Base-by-base conservation (phyloP, 495 filamentous ascomycete species). In the Penicillium coprophilum region DNA sequence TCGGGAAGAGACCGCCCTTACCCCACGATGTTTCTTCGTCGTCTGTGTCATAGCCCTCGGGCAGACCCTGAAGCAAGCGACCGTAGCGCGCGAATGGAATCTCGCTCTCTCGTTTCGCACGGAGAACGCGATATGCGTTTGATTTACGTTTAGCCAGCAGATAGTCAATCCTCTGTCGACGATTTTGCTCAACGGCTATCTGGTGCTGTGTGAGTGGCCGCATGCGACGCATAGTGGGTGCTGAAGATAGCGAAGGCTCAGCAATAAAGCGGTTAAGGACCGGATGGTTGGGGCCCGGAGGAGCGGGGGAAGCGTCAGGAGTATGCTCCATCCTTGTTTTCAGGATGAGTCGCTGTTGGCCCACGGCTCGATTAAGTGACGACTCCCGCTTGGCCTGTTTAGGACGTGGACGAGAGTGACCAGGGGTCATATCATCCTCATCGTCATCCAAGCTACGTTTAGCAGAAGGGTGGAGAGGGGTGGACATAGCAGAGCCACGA, bases 201-300 rank as follows among this genome's bases (percentile, higher is more conserved):
- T 98, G 94, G 69, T 98, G 94, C 10, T 90, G 88, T 1, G 94
- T 98, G 19, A 96, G 81, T 4, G 92, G 93, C 6, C 94, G 84
- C 4, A 87, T 84, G n/a, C 87, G 84, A 51, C 85, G 83, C 45
- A 31, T 28, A 46, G 70, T 65, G 19, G 67, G 63, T 31, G 61
- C 46, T 19, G 66, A 67, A 15, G 69, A 63, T 19, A 71, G 61
- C 21, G 71, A 68, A 15, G 72, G 63, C 53, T 78, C 76, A 6
- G 69, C 65, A 38, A 75, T 68, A 53, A 76, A 81, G n/a, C 75
- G 71, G 50, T 77, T 74, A n/a, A 82, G 60, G 5, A 78, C 63
- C 30, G 77, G 77, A 61, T 81, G 74, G 21, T 69, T 64, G 50
- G 75, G 72, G 23, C 78, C 74, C 28, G 78, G 75, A 40, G 80